Evolutionary conservation across 495 filamentous ascomycete genomes (phyloP).

Genomic region (Podospora comata): DNA sequence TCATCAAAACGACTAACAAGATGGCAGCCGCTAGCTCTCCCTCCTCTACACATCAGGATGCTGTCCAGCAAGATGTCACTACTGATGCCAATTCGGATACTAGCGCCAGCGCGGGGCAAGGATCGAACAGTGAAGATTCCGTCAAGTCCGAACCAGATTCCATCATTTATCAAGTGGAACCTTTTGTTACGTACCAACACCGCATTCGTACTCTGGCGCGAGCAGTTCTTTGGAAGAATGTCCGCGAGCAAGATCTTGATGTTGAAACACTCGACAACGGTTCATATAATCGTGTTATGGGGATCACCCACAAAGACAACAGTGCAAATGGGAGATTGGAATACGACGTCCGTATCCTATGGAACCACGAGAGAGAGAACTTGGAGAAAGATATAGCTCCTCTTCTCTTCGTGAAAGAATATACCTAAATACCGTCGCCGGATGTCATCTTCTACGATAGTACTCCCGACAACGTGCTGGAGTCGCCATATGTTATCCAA

Average conservation of each 20-base stretch:
- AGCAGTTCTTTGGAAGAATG: background rate
- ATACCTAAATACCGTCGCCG: slow-evolving; percentile 3
- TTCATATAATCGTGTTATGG: slow-evolving; percentile 12
- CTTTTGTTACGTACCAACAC: background rate
- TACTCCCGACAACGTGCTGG: slow-evolving; percentile 2
- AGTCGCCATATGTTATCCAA: background rate
- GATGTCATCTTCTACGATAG: background rate
- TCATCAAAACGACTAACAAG: too few species aligned
- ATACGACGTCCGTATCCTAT: slow-evolving; percentile 11
- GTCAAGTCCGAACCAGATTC: background rate
- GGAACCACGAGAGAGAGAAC: background rate
- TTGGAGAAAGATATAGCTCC: background rate
- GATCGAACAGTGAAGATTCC: too few species aligned
- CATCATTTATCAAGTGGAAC: background rate
- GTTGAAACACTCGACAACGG: slow-evolving; percentile 1
- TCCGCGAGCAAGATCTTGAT: background rate
- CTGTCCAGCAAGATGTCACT: too few species aligned
- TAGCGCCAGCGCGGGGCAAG: too few species aligned
- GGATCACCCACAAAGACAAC: background rate
- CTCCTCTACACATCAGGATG: too few species aligned
- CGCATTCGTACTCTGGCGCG: background rate
- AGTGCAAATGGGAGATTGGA: background rate
- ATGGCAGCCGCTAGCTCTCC: too few species aligned
- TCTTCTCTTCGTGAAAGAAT: slow-evolving; percentile 2
- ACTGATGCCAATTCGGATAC: too few species aligned